A percentile compares a stretch with the other conserved stretches of the same genome.
Evolutionary conservation across 1,284 basidiomycete species (phyloP).

Genomic region (Tilletiaria anomala): DNA sequence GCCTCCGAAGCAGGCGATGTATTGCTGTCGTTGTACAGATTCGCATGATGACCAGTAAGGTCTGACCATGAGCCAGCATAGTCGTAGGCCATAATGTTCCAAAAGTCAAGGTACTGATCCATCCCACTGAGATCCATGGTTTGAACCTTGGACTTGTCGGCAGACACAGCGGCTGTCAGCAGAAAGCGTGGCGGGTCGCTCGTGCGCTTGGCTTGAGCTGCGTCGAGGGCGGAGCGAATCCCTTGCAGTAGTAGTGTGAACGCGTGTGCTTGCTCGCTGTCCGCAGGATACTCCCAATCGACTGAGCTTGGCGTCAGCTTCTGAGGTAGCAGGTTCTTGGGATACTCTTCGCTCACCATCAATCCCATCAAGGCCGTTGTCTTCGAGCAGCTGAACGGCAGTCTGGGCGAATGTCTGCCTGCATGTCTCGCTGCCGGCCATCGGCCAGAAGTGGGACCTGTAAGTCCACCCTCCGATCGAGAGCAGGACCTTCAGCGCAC

Average conservation of each 20-base stretch:
- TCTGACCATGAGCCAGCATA: slow-evolving; percentile 47
- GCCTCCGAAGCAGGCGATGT: neutral
- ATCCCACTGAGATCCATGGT: slow-evolving; percentile 57
- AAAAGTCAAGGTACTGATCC: slow-evolving; percentile 59
- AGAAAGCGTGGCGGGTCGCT: slow-evolving; percentile 49
- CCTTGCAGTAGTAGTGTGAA: slow-evolving; percentile 59
- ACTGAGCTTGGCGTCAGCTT: slow-evolving; percentile 32
- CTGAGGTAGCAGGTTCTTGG: neutral
- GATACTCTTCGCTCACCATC: slow-evolving; percentile 9
- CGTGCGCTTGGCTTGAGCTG: slow-evolving; percentile 45
- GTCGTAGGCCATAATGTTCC: slow-evolving; percentile 72
- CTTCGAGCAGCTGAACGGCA: slow-evolving; percentile 60
- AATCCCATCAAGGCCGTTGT: slow-evolving; percentile 72
- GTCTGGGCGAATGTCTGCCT: slow-evolving; percentile 57
- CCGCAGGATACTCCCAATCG: slow-evolving; percentile 71
- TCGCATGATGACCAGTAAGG: slow-evolving; percentile 58
- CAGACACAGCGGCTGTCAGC: slow-evolving; percentile 64
- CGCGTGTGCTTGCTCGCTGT: slow-evolving; percentile 55
- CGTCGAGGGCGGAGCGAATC: slow-evolving; percentile 55
- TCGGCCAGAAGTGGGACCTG: slow-evolving; percentile 35
- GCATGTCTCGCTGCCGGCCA: slow-evolving; percentile 17
- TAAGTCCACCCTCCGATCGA: slow-evolving; percentile 41
- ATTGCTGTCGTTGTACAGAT: neutral
- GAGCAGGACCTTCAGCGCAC: slow-evolving; percentile 41
- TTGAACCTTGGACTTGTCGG: slow-evolving; percentile 55